phyloP scores from a whole-genome alignment of 495 filamentous ascomycete genomes.

The Parachaetomium inaequale region DNA sequence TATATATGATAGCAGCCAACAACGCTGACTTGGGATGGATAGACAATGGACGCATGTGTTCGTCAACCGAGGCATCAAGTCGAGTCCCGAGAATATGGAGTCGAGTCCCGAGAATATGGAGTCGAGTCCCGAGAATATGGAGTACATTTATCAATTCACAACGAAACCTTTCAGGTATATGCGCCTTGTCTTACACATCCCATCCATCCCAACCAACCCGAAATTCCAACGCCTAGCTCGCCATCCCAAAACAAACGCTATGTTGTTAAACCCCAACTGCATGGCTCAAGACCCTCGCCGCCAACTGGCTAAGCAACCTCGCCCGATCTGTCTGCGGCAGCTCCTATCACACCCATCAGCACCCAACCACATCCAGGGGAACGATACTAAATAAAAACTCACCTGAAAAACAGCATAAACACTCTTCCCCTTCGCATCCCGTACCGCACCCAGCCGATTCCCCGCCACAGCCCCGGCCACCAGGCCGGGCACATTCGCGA shows the following conservation, averaged over 20 bases:
- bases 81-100: background rate
- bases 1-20: background rate
- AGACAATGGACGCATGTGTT: background rate
- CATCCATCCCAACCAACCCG: background rate
- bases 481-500: slow-evolving; percentile 84
- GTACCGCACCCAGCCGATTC: slow-evolving; percentile 79
- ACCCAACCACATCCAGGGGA: background rate
- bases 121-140: too few species aligned
- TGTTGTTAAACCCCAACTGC: slow-evolving; percentile 41
- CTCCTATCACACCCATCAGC: slow-evolving; percentile 42
- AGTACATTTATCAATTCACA: too few species aligned
- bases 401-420: slow-evolving; percentile 84
- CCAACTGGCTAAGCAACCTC: slow-evolving; percentile 69
- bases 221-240: slow-evolving; percentile 12
- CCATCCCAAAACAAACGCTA: background rate
- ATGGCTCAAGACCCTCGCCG: slow-evolving; percentile 66
- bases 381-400: background rate
- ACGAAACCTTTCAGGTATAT: background rate
- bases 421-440: slow-evolving; percentile 89
- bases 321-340: slow-evolving; percentile 76
- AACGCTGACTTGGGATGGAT: background rate
- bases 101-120: too few species aligned
- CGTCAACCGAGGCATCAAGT: too few species aligned
- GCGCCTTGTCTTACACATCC: background rate
- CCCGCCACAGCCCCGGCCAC: slow-evolving; percentile 90